Conservation (phyloP, 179 eudicot species). For the Pouteria campechiana region DNA sequence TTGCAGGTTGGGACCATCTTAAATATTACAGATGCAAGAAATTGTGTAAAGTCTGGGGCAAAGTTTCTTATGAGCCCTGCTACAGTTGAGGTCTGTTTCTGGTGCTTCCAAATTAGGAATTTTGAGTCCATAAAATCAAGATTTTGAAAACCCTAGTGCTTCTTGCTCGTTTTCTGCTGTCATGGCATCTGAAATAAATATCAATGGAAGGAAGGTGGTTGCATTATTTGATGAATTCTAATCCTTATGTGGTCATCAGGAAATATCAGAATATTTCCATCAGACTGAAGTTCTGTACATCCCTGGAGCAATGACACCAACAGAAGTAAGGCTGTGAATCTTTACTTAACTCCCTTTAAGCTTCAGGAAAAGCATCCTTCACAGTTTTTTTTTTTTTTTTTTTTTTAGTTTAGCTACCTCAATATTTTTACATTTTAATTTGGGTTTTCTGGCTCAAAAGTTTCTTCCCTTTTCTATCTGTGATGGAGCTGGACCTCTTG, state of each 20-base stretch:
- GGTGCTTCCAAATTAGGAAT: background rate
- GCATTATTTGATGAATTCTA: background rate
- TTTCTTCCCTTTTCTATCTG: background rate
- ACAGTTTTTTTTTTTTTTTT: background rate
- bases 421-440: background rate
- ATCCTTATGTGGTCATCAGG: slow-evolving; percentile 25
- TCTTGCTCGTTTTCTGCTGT: background rate
- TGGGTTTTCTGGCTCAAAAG: background rate
- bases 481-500: too few species aligned
- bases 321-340: slow-evolving; percentile 60
- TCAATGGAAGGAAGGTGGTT: background rate
- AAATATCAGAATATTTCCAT: slow-evolving; percentile 29
- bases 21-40: slow-evolving; percentile 50
- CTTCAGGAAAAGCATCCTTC: background rate
- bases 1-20: slow-evolving; percentile 80
- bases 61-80: slow-evolving; percentile 95
- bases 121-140: background rate
- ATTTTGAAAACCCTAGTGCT: background rate
- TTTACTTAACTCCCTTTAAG: background rate
- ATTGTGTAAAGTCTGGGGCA: slow-evolving; percentile 57
- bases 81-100: slow-evolving; percentile 35
- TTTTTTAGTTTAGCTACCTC: too few species aligned
- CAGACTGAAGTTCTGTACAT: slow-evolving; percentile 50
- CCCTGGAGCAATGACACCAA: slow-evolving; percentile 92
- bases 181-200: background rate